A percentile compares a stretch with the other conserved stretches of the same genome.
These are phyloP conservation scores for Dunaliella sp. DNA, from an alignment of 139 green algal genomes.

Conservation along the genomic window DNA sequence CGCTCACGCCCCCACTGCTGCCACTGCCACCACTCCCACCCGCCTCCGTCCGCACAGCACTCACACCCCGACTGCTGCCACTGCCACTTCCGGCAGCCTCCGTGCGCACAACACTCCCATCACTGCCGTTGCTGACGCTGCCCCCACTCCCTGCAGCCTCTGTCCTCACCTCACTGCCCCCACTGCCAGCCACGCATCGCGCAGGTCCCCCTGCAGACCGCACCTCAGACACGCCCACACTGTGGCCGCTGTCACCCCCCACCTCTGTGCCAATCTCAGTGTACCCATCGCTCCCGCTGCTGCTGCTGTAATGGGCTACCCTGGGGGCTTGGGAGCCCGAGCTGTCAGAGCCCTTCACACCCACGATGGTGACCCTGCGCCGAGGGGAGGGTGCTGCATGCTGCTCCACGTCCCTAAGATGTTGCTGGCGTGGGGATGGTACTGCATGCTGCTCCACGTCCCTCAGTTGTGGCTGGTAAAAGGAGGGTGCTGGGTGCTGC, in stretches of 20 bases:
- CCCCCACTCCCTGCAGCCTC: background rate
- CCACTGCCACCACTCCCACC: background rate
- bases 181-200: too few relatives aligned
- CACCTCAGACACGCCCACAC: too few relatives aligned
- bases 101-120: background rate
- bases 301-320: background rate
- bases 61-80: background rate
- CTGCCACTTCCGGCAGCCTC: background rate
- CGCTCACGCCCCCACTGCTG: background rate
- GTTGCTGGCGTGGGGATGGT: too few relatives aligned
- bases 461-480: too few relatives aligned
- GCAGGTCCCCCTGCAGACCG: too few relatives aligned
- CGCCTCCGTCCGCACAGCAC: background rate
- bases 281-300: background rate
- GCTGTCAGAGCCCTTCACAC: background rate
- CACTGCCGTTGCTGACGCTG: background rate
- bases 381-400: background rate
- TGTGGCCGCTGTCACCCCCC: background rate
- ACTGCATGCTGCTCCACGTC: too few relatives aligned
- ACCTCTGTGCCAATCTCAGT: background rate
- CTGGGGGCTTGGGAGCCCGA: background rate
- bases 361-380: background rate
- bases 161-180: background rate
- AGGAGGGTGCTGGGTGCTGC: too few relatives aligned
- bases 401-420: too few relatives aligned